Base-by-base conservation (phyloP, 331 rosid species). In the Stylosanthes scabra region DNA sequence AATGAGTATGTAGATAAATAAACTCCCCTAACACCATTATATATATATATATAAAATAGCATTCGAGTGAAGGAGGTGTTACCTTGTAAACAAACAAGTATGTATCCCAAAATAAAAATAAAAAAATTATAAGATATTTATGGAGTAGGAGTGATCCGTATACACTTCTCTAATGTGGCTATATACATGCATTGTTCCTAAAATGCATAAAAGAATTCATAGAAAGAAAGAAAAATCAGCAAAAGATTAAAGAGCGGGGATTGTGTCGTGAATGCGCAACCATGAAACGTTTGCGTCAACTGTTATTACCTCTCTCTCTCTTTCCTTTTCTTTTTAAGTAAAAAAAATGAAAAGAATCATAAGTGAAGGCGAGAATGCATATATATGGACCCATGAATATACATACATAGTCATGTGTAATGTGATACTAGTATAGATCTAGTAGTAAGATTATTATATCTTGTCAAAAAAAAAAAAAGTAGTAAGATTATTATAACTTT, bases 391-490 rank as follows among this genome's bases (percentile, higher is more conserved):
- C 74, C 72, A 68, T 31, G 37, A 3, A 31, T 5, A 31, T 61
- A 69, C 72, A 68, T 73, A 31, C 76, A 74, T 74, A 62, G 11
- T 70, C 68, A 52, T 74, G 68, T 74, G 74, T 44, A 55, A 5
- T 56, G 77, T 74, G 64, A 31, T 49, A 15, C 51, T 41, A 41
- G 46, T 41, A 41, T 20, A 20, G 0, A 20, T 31, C 5, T 31
- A 31, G 25, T 70, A 15, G 45, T 11, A 9, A 9, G 4, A 20
- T 20, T 20, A 20, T 20, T 20, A 20, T 20, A 20, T 20, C 25
- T 20, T 20, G 25, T 20, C 1, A 20, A 20, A 20, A 20, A 20
- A 20, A 20, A 20, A 20, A 20, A 20, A 20, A 20, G 25, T 20
- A 20, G 25, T 20, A 20, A 20, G 25, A 20, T 20, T 20, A 20